Percentiles rank a stretch among this genome's conserved stretches.
phyloP scores from a whole-genome alignment of 1,284 basidiomycete species.

The Tranzscheliella williamsii region DNA sequence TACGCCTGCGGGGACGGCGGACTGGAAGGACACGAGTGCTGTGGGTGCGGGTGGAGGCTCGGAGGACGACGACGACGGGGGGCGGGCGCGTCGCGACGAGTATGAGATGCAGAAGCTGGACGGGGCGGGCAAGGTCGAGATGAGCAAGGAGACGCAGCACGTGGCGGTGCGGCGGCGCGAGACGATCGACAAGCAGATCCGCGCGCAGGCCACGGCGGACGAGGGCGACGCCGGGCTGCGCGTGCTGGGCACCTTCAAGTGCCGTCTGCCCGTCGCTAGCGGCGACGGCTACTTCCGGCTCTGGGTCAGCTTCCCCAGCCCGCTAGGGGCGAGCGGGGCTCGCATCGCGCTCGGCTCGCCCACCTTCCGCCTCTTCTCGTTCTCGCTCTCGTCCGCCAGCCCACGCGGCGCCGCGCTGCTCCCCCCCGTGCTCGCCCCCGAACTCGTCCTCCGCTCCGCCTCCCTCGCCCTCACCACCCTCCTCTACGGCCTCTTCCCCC shows the following conservation, averaged over 20 bases:
- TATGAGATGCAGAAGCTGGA: conserved; percentile 32
- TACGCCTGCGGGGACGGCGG: conserved; percentile 20
- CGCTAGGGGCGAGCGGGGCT: conserved; percentile 1
- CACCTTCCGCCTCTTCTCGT: conserved; percentile 44
- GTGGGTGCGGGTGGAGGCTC: conserved; percentile 7
- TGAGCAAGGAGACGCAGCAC: conserved; percentile 13
- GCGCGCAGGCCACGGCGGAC: conserved; percentile 16
- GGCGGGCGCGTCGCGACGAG: conserved; percentile 22
- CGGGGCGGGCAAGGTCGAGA: conserved; percentile 1
- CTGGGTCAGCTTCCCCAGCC: conserved; percentile 27
- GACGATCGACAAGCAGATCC: conserved; percentile 39
- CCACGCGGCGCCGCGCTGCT: conserved; percentile 43
- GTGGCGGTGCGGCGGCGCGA: conserved; percentile 22
- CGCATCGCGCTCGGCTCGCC: conserved; percentile 27
- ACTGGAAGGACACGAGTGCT: conserved; percentile 31
- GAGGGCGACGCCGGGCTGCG: conserved; percentile 8
- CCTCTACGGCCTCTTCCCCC: conserved; percentile 45
- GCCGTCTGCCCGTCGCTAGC: conserved; percentile 37
- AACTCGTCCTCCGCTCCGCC: conserved; percentile 40
- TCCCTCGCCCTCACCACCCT: conserved; percentile 30
- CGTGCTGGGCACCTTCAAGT: conserved; percentile 35
- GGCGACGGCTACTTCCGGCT: conserved; percentile 52
- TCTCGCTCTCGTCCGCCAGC: conserved; percentile 46
- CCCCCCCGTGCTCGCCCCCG: conserved; percentile 46
- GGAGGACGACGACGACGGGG: conserved; percentile 36